Conservation (phyloP, 768 basidiomycete genomes). For the Suillus clintonianus region DNA sequence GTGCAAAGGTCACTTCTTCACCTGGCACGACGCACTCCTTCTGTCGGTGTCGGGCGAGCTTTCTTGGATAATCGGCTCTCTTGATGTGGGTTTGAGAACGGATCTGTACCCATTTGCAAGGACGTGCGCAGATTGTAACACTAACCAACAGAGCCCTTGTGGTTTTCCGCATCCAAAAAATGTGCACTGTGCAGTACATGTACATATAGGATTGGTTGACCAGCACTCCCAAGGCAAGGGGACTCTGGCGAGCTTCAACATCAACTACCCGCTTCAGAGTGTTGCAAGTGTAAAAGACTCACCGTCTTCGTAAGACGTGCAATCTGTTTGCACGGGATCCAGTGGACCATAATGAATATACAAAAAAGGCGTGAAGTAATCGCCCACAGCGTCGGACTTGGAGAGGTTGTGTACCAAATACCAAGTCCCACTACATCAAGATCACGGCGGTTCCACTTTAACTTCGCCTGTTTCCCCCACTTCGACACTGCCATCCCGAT, state of each 20-base stretch:
- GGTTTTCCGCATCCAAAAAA: background rate
- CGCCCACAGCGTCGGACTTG: background rate
- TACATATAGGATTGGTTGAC: background rate
- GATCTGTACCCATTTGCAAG: background rate
- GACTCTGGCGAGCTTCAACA: background rate
- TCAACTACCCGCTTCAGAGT: background rate
- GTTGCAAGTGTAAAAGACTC: background rate
- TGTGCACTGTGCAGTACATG: background rate
- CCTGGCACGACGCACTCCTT: background rate
- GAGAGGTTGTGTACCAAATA: background rate
- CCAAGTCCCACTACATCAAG: background rate
- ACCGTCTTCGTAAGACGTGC: background rate
- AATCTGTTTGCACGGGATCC: background rate
- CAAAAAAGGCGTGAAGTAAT: background rate
- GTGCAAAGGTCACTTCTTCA: too few relatives aligned
- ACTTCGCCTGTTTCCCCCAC: background rate
- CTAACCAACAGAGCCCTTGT: background rate
- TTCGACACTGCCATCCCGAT: background rate
- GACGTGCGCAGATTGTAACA: background rate
- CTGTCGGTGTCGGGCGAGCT: background rate
- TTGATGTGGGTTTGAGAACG: background rate
- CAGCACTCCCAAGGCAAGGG: background rate
- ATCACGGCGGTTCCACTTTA: background rate
- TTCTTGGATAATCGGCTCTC: background rate
- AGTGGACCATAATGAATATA: background rate